Base-by-base conservation (phyloP, 805 yeast genomes). In the Ogataea zsoltii region DNA sequence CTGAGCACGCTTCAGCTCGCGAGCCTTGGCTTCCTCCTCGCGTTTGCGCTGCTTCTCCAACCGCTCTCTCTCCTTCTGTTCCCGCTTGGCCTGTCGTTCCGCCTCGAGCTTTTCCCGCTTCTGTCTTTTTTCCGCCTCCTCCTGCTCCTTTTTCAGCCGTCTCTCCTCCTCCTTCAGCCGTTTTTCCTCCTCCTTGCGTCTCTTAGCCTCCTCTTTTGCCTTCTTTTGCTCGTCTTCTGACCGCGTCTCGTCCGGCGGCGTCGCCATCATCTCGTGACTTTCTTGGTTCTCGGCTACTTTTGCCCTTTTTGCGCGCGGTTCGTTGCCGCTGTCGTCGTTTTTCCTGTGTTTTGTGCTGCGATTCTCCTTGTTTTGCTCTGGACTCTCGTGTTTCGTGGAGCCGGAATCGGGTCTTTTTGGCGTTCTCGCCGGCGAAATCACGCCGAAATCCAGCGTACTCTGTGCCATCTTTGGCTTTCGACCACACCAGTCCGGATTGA, bases 21-120 rank as follows among this genome's bases (percentile, higher is more conserved):
- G 42, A 29, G 34, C 35, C 44, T 58, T 60, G 34, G 62, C 54
- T 56, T 60, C 65, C 49, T 58, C 57, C 48, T 50, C 55, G 19
- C 56, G 57, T 42, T 63, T 64, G 25, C 53, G 42, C 33, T 57
- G 55, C 31, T 40, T 54, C 42, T 62, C 53, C 43, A 62, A 40
- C 42, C 48, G 61, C 54, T 44, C 63, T 38, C 52, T 40, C 55
- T 61, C 52, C 51, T 56, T 41, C 60, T 63, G 66, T 65, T 46
- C 69, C 14, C 54, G 54, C 51, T 54, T 53, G 9, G 58, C 48
- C 44, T 45, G 46, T 37, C 51, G 48, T 42, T 55, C 62, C 2
- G 48, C 50, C 33, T 61, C 64, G 25, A 40, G 57, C 39, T 61
- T 61, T 29, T 16, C 76, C 41, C 54, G 60, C 12, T 50, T 48